A percentile compares a stretch with the other conserved stretches of the same genome.
Evolutionary conservation across 805 yeast genomes (phyloP).

Genomic region (Pichia membranifaciens): DNA sequence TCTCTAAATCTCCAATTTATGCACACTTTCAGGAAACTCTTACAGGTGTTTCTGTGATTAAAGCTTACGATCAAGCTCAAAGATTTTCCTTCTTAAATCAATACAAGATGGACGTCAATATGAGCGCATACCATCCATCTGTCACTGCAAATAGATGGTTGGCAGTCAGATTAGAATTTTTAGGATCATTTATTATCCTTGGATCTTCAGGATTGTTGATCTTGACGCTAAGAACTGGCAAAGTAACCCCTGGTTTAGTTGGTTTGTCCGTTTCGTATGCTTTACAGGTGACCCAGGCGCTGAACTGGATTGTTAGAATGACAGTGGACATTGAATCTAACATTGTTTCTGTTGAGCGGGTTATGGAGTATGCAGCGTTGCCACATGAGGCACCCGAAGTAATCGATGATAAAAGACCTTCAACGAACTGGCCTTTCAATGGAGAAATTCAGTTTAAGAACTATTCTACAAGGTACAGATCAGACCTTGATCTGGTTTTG

Average conservation of each 20-base stretch:
- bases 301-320: slow-evolving; percentile 98
- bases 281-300: slow-evolving; percentile 82
- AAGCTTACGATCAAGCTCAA: slow-evolving; percentile 63
- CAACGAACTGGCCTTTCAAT: slow-evolving; percentile 61
- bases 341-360: slow-evolving; percentile 77
- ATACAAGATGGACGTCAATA: slow-evolving; percentile 72
- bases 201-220: slow-evolving; percentile 83
- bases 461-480: slow-evolving; percentile 81
- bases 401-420: slow-evolving; percentile 50
- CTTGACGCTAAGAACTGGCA: slow-evolving; percentile 58
- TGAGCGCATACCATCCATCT: slow-evolving; percentile 90
- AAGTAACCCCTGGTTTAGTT: slow-evolving; percentile 80
- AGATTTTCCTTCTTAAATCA: slow-evolving; percentile 63
- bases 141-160: slow-evolving; percentile 95
- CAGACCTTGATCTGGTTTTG: slow-evolving; percentile 73
- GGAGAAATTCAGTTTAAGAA: slow-evolving; percentile 65
- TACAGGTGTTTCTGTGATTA: slow-evolving; percentile 66
- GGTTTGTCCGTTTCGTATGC: slow-evolving; percentile 95
- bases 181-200: slow-evolving; percentile 84
- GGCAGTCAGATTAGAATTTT: slow-evolving; percentile 86
- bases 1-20: slow-evolving; percentile 72
- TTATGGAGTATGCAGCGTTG: slow-evolving; percentile 45
- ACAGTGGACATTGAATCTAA: slow-evolving; percentile 97
- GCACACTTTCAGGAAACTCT: slow-evolving; percentile 83
- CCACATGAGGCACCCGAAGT: slow-evolving; percentile 72